Base-by-base conservation (phyloP, 805 yeast genomes). In the Huiozyma sinensis region DNA sequence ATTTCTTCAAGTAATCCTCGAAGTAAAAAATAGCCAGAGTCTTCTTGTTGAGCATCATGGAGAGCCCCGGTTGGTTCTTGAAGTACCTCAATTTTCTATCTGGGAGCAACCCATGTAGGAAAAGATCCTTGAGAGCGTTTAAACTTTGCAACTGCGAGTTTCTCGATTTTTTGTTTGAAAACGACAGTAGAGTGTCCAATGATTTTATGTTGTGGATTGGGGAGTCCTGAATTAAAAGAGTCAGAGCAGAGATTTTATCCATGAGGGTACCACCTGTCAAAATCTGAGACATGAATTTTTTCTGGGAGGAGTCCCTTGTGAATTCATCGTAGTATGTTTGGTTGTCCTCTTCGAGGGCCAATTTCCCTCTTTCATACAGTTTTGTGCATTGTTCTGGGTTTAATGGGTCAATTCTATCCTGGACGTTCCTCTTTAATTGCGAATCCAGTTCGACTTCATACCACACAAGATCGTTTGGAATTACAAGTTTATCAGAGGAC, bases 221-320 rank as follows among this genome's bases (percentile, higher is more conserved):
- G 2, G 97, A 89, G 67, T 92, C 97, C 61, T 92, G 97, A 40
- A 89, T 76, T 59, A 92, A 70, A 59, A 92, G 76, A 0, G 98
- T 90, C 58, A 92, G 72, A 0, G 98, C 96, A 40, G 95, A 85
- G 44, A 92, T 84, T 67, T 92, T 88, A 81, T 92, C 98, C 55
- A 79, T 82, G 54, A 90, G 72, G 0, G 98, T 92, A 84, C 98
- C 98, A 52, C 79, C 82, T 6, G 88, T 73, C 56, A 92, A 74
- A 53, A 92, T 82, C 64, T 90, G 94, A 1, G 90, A 75, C 71
- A 87, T 77, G 63, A 90, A 90, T 71, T 85, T 82, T 60, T 77
- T 80, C 68, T 84, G 96, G 6, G 94, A 83, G 35, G 82, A 78
- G 44, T 81, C 75, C 50, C 79, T 79, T 44, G 83, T 76, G 59